Percentiles rank a stretch among this genome's conserved stretches.
Evolutionary conservation across 345 rosid genomes (phyloP).

Genomic region (Draba incana): DNA sequence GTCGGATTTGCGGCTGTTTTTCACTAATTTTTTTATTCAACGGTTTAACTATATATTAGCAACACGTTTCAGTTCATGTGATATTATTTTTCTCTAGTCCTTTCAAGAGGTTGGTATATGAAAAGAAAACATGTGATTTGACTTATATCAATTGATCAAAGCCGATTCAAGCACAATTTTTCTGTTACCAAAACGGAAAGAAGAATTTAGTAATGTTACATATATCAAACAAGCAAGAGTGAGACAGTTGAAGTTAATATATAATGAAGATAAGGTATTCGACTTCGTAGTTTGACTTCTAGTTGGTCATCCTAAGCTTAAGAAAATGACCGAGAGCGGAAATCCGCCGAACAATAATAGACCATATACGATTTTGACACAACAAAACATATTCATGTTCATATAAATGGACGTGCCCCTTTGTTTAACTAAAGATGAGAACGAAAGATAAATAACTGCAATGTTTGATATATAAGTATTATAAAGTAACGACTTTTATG

Average conservation of each 20-base stretch:
- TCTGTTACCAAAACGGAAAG: neutral
- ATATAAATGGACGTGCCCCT: neutral
- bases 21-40: neutral
- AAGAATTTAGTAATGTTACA: constrained; percentile 22
- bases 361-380: constrained; percentile 14
- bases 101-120: constrained; percentile 18
- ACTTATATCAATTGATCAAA: constrained; percentile 19
- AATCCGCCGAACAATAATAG: neutral
- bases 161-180: neutral
- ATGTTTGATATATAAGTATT: constrained; percentile 5
- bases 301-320: neutral
- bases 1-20: too few relatives aligned
- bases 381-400: constrained; percentile 5
- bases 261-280: constrained; percentile 5
- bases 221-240: constrained; percentile 10
- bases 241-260: neutral
- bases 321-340: neutral
- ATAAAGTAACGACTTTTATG: constrained; percentile 3
- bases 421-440: neutral
- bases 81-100: constrained; percentile 6
- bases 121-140: constrained; percentile 16
- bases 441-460: constrained; percentile 9
- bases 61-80: neutral
- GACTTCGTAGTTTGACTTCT: too few relatives aligned
- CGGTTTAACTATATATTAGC: neutral